Base-by-base conservation (phyloP, 352 stramenopile species). In the Pythium dissotocum region DNA sequence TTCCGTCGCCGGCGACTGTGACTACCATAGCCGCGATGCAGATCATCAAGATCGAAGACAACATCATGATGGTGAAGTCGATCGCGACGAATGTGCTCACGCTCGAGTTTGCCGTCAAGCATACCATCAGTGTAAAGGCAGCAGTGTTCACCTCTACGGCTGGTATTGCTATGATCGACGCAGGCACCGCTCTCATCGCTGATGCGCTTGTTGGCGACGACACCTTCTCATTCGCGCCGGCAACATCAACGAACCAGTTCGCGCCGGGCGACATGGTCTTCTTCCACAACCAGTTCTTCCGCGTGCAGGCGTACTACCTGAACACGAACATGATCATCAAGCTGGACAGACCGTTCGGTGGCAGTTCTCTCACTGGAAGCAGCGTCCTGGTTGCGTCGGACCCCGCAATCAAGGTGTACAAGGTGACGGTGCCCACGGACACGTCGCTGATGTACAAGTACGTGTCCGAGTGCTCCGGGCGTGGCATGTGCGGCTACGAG, bases 401-500 rank as follows among this genome's bases (percentile, higher is more conserved):
- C 2, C 30, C 56, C 1, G 48, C 24, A 0, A 24, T 69, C 6
- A 10, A 16, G 2, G 36, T 42, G 2, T 91, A 82, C 70, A 75
- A 75, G 18, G 61, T 91, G 7, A 73, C 54, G 12, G 33, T 70
- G 14, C 74, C 82, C 0, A 52, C 18, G 0, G 66, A 70, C 14
- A 76, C 33, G 52, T 46, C 70, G 7, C 74, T 75, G 60, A 63
- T 80, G 42, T 94, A 87, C 71, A 82, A 80, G 30, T 94, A 93
- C 70, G 84, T 93, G 1, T 89, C 82, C 12, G 66, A 74, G 52
- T 97, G 90, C 74, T 84, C 83, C 0, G 85, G 87, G 0, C 83
- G 90, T 46, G 89, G 88, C 2, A 67, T 95, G 26, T 97, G 90
- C 64, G 51, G 53, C 5, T 78, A 63, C 26, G 78, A 88, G 10